Conservation (phyloP, 208 protist genomes). For the Leishmania gerbilli region DNA sequence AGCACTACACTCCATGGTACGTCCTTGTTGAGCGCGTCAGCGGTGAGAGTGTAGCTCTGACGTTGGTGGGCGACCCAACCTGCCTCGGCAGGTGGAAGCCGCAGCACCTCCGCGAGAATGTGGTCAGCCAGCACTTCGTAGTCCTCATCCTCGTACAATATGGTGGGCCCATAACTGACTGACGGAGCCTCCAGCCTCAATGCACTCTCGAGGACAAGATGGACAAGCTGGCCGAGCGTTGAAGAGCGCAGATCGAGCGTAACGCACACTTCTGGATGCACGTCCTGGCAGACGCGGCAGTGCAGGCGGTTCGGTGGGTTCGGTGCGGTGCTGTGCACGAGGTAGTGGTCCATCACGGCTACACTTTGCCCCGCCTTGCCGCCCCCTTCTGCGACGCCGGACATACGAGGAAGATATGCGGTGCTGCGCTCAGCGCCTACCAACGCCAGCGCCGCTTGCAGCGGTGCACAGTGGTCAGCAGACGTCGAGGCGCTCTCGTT, state of each 20-base stretch:
- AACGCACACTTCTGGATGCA: constrained; percentile 47
- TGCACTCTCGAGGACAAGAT: constrained; percentile 31
- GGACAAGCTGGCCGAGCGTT: constrained; percentile 57
- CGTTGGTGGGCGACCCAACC: neutral
- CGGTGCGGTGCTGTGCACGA: constrained; percentile 62
- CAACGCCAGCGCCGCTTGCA: neutral
- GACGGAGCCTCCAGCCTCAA: constrained; percentile 47
- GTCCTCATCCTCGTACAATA: constrained; percentile 82
- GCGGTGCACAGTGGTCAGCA: neutral
- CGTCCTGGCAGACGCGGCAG: constrained; percentile 67
- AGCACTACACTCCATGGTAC: constrained; percentile 71
- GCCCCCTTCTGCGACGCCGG: neutral
- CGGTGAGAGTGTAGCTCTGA: constrained; percentile 32
- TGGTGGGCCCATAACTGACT: constrained; percentile 38
- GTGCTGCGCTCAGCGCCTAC: constrained; percentile 1
- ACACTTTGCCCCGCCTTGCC: neutral
- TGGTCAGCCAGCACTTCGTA: constrained; percentile 55
- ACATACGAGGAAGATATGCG: neutral
- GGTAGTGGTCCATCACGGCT: constrained; percentile 41
- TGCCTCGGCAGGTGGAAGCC: neutral
- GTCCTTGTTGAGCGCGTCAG: constrained; percentile 64
- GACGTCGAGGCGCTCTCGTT: neutral
- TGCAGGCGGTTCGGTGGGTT: constrained; percentile 34
- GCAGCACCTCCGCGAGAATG: constrained; percentile 30
- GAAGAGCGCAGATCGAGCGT: constrained; percentile 22